phyloP scores from a whole-genome alignment of 176 grass and related monocot genomes.

The Oryza nivara region DNA sequence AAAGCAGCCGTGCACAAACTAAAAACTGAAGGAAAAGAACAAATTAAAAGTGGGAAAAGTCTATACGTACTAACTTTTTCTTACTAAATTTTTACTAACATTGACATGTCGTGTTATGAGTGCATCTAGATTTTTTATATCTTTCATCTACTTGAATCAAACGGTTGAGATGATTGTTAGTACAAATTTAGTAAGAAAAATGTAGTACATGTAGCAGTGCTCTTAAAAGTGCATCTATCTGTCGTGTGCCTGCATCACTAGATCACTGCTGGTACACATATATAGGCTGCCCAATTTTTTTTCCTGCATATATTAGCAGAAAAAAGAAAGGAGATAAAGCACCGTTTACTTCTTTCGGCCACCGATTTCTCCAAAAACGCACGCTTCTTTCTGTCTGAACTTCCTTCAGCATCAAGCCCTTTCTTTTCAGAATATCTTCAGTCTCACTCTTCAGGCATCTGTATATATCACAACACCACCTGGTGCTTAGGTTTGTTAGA shows the following conservation, averaged over 20 bases:
- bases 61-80: too few species aligned
- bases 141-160: too few species aligned
- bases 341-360: conserved; percentile 31
- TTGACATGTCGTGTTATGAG: too few species aligned
- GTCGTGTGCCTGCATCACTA: background rate
- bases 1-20: background rate
- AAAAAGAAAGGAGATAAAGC: background rate
- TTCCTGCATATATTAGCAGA: background rate
- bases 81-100: too few species aligned
- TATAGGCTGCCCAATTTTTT: background rate
- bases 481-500: background rate
- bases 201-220: too few species aligned
- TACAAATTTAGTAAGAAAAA: too few species aligned
- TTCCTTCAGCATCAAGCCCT: conserved; percentile 6
- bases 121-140: too few species aligned
- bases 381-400: background rate
- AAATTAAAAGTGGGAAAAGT: background rate
- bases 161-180: too few species aligned
- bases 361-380: conserved; percentile 11
- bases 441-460: background rate
- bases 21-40: background rate
- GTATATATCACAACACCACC: background rate
- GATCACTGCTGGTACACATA: background rate
- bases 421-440: conserved; percentile 30
- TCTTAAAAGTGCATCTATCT: background rate